Evolutionary conservation across 2,329 filamentous ascomycete species (phyloP).

Genomic region (Penicillium sp.): DNA sequence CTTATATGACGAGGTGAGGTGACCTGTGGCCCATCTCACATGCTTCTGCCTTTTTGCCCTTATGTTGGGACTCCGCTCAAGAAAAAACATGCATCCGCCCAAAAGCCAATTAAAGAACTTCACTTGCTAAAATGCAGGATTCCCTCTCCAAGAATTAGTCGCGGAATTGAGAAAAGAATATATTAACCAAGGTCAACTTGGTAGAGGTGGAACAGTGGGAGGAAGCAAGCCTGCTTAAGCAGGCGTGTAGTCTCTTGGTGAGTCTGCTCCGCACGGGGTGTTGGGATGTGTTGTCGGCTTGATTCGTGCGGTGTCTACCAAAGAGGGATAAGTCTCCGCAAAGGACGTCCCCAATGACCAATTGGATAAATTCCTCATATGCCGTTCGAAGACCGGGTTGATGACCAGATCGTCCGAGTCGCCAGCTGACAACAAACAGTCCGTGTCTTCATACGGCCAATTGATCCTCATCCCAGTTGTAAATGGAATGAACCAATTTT

Average conservation of each 20-base stretch:
- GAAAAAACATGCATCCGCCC: not conserved
- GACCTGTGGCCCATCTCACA: not conserved
- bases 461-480: slow-evolving; percentile 73
- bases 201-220: not conserved
- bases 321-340: slow-evolving; percentile 60
- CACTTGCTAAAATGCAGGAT: not conserved
- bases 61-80: not conserved
- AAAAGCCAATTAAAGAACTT: not conserved
- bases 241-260: not conserved
- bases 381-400: slow-evolving; percentile 81
- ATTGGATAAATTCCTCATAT: slow-evolving; percentile 71
- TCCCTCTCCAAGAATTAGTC: not conserved
- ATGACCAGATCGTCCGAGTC: slow-evolving; percentile 67
- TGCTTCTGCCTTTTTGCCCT: not conserved
- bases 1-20: not conserved
- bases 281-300: slow-evolving; percentile 17
- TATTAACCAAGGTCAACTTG: slow-evolving; percentile 1
- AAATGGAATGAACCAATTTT: slow-evolving; percentile 80
- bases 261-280: not conserved
- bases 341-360: slow-evolving; percentile 77
- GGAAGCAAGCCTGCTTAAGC: not conserved
- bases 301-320: slow-evolving; percentile 46
- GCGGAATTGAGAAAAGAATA: not conserved
- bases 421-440: slow-evolving; percentile 60
- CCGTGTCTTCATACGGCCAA: slow-evolving; percentile 76